Percentiles rank a stretch among this genome's conserved stretches.
Evolutionary conservation across 495 filamentous ascomycete species (phyloP).

Genomic region (Podospora sp.): DNA sequence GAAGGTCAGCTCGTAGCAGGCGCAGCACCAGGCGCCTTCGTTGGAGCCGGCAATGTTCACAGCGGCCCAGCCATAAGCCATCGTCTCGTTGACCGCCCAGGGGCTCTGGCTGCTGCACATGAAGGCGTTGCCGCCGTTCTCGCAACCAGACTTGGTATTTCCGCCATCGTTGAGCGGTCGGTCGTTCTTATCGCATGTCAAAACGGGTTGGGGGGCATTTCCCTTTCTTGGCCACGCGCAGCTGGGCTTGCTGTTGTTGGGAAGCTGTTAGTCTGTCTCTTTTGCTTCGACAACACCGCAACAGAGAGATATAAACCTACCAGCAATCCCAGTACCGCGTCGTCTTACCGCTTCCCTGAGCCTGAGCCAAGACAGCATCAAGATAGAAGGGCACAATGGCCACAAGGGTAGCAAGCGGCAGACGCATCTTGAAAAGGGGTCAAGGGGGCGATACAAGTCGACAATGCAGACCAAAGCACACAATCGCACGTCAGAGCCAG

Average conservation of each 20-base stretch:
- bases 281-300: not conserved
- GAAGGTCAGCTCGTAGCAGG: conserved; percentile 69
- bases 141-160: conserved; percentile 50
- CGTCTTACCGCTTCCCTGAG: conserved; percentile 53
- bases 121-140: conserved; percentile 58
- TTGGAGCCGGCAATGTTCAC: conserved; percentile 56
- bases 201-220: conserved; percentile 45
- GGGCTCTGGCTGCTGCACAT: conserved; percentile 66
- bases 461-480: not conserved
- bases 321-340: conserved; percentile 75
- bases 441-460: not conserved
- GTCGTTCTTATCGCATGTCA: conserved; percentile 61
- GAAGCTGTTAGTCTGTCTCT: not conserved
- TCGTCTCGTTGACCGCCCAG: conserved; percentile 60
- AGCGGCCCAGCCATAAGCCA: conserved; percentile 67
- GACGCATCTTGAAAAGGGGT: conserved; percentile 28
- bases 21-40: conserved; percentile 65
- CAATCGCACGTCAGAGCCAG: not conserved
- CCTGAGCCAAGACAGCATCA: conserved; percentile 28
- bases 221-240: conserved; percentile 65
- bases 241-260: conserved; percentile 52
- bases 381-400: conserved; percentile 29
- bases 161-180: conserved; percentile 53
- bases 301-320: conserved; percentile 8
- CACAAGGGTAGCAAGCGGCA: conserved; percentile 27